Evolutionary conservation across 164 flowering plant genomes (phyloP), one percentile per base, ranked within the genome.

Genomic region (Magnolia changhungtana): DNA sequence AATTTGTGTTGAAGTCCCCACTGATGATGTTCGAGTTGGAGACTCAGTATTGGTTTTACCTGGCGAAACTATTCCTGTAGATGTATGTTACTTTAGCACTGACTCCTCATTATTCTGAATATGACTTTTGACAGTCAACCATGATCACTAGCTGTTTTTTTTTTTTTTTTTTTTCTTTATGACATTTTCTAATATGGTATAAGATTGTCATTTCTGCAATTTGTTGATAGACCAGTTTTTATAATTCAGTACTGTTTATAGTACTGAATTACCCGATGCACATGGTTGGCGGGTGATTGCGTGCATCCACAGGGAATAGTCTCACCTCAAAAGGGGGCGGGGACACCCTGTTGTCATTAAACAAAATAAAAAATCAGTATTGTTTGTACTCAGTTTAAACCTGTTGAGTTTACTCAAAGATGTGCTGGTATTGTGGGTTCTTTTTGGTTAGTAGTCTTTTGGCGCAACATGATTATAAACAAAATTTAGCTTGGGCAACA

Each of bases 21-120:
- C 97, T 66, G 98, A 95, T 87, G 90, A 92, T 83, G 87, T 95
- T 78, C 88, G 96, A 80, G 89, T 87, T 78, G 98, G 98, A 74
- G 98, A 95, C 77, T 83, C 91, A 0, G 81, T 95, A 74, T 81
- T 95, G 85, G 96, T 93, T 78, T 87, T 95, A 70, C 98, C 98
- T 76, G 98, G 98, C 51, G 98, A 95, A 85, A 88, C 91, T 20
- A 85, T 95, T 77, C 96, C 98, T 73, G 90, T 95, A 10, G 98
- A 95, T 87, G 98, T 95, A 86, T 80, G 97, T 74, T 24, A 23
- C 69, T 78, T 63, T 49, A 72, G 71, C 50, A 14, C 49, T 68
- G 4, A 31, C 29, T 13, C 29, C 29, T 68, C n/a, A 24, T 37
- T 24, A 64, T 64, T 24, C 24, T 21, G 16, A 3, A 37, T 19